Evolutionary conservation across 345 rosid species (phyloP), one percentile per base, ranked within the genome.

Genomic region (Pelargonium nanum): DNA sequence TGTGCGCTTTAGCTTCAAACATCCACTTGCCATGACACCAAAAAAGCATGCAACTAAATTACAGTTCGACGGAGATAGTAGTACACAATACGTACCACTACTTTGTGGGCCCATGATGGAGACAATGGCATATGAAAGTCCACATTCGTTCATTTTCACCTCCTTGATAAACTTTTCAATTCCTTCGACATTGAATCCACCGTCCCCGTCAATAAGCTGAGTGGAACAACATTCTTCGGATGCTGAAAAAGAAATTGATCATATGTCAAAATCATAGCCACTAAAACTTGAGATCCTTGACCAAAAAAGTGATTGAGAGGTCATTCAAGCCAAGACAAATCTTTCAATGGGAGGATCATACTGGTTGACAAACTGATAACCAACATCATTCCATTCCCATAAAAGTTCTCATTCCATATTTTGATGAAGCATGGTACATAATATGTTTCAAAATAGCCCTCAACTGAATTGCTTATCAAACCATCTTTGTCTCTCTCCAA

Each of bases 51-150:
- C 9, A 8, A 40, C 48, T 6, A 40, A 40, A 40, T 40, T 40
- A 40, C 48, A 40, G 48, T 40, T 40, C 15, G 16, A 40, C 15
- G 48, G 10, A 7, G 48, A 40, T 40, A 17, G 15, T 40, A 40
- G 13, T 40, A 40, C 48, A 40, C n/a, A 58, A 67, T 52, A 72
- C 91, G 63, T 81, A 94, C 99, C 99, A 52, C 99, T 94, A 72
- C 97, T 94, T 69, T 90, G 99, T 1, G 99, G 99, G 59, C 99
- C 99, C 99, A 94, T 94, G 69, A 94, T 94, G 50, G 99, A 84
- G 70, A 86, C 99, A 45, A 87, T 77, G 5, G 97, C 99, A 62
- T 94, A 90, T 5, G 99, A 94, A 64, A 94, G 78, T 32, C 99
- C 99, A 60, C 95, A 86, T 64, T 90, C 95, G 32, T 72, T 81